Evolutionary conservation across 768 basidiomycete genomes (phyloP), one percentile per base, ranked within the genome.

Genomic region (Strobilomyces confusus): DNA sequence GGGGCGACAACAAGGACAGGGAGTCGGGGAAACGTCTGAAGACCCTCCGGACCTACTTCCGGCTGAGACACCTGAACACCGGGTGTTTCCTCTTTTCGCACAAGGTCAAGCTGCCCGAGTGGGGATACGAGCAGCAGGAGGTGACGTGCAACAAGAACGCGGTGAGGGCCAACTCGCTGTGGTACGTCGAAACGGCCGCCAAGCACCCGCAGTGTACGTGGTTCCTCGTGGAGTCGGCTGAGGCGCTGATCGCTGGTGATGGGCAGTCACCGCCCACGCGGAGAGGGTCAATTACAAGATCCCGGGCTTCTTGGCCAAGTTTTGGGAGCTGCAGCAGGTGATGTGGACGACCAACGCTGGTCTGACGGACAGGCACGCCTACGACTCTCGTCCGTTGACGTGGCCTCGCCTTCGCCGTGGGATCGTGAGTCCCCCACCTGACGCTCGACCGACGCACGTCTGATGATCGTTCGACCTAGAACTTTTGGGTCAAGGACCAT

Each of bases 61-160:
- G 87, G 61, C 72, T 99, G 43, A 75, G 86, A 49, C 97, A 99
- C 70, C 76, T 80, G 17, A 75, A 95, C 59, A 89, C 90, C 0
- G 94, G 95, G 0, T 99, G 97, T 69, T 98, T 97, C 68, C 78
- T 99, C 34, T 99, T 98, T 77, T 93, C 90, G 22, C 97, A 99
- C 74, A 97, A 97, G 70, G 88, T 98, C 63, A 98, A 98, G 72
- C 74, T 99, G 1, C 97, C 97, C 0, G 90, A 97, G 5, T 99
- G 97, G 97, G 97, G 84, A 0, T 99, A 80, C 61, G 97, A 98
- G 66, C 97, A 99, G 70, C 97, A 99, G 68, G 97, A 99, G 65
- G 97, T 99, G 48, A 98, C 97, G 0, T 99, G 97, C 71, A 99
- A 99, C 73, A 98, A 94, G 79, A 95, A 98, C 62, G 95, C 97